A percentile compares a stretch with the other conserved stretches of the same genome.
These are phyloP conservation scores for Pseudonitzschia multiseries DNA, from an alignment of 108 stramenopile genomes.

Conservation along the genomic window DNA sequence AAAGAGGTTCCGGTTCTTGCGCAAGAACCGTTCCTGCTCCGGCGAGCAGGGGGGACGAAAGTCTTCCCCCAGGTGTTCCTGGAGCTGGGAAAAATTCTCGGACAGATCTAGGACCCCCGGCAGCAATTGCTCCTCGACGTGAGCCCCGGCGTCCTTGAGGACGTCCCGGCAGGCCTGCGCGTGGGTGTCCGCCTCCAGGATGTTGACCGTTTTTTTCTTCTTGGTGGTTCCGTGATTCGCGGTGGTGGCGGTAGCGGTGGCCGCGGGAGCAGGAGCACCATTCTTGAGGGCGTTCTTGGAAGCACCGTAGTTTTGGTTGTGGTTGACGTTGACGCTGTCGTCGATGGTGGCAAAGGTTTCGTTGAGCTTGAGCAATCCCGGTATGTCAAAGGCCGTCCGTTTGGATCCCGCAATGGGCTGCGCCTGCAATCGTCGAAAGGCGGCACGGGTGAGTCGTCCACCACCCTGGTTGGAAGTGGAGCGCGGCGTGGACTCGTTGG, in stretches of 20 bases:
- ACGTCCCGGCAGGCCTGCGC: conserved; percentile 65
- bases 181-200: conserved; percentile 36
- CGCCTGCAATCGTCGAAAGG: conserved; percentile 59
- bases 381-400: conserved; percentile 71
- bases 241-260: too few relatives aligned
- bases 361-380: conserved; percentile 61
- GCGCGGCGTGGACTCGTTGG: not conserved
- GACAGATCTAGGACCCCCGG: conserved; percentile 57
- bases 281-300: too few relatives aligned
- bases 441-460: conserved; percentile 73
- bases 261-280: not conserved
- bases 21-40: conserved; percentile 50
- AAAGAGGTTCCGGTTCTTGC: conserved; percentile 67
- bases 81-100: conserved; percentile 51
- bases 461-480: conserved; percentile 13
- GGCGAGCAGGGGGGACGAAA: conserved; percentile 50
- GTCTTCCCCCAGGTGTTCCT: conserved; percentile 56
- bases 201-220: conserved; percentile 34
- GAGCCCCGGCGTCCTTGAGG: conserved; percentile 60
- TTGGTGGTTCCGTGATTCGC: not conserved
- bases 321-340: conserved; percentile 45
- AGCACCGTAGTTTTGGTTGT: too few relatives aligned
- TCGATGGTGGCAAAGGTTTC: conserved; percentile 79
- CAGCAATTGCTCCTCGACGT: conserved; percentile 47
- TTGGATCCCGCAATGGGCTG: conserved; percentile 21